Conservation (phyloP, 345 rosid genomes). For the Lumnitzera littorea region DNA sequence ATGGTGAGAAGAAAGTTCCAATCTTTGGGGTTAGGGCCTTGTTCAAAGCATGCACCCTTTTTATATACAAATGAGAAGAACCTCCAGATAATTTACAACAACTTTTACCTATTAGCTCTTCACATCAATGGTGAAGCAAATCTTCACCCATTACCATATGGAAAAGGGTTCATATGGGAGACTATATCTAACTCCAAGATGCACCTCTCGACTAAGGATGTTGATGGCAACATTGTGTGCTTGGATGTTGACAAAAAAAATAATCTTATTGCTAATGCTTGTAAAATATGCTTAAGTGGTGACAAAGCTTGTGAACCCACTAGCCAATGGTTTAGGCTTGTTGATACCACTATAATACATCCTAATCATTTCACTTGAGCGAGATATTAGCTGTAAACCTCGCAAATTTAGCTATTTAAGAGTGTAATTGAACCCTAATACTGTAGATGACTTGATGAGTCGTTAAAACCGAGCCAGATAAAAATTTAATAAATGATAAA, state of each 20-base stretch:
- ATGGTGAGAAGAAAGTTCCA: neutral
- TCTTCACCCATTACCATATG: neutral
- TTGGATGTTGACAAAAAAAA: slow-evolving; percentile 46
- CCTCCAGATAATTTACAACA: slow-evolving; percentile 3
- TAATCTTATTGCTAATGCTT: neutral
- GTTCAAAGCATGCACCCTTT: slow-evolving; percentile 7
- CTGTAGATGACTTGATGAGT: too few species aligned
- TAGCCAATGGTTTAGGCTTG: too few species aligned
- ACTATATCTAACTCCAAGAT: slow-evolving; percentile 50
- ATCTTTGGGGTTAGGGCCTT: slow-evolving; percentile 1
- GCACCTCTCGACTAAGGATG: slow-evolving; percentile 48
- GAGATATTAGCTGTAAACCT: too few species aligned
- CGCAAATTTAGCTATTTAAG: too few species aligned
- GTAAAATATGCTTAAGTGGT: neutral
- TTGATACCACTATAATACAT: too few species aligned
- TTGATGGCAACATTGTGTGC: slow-evolving; percentile 38
- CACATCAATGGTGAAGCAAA: neutral
- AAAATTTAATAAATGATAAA: too few species aligned
- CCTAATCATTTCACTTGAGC: too few species aligned
- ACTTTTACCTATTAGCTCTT: slow-evolving; percentile 3
- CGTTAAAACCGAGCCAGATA: too few species aligned
- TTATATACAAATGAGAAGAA: neutral
- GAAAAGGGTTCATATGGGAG: slow-evolving; percentile 32
- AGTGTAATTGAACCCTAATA: too few species aligned
- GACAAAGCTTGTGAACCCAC: too few species aligned